A percentile compares a stretch with the other conserved stretches of the same genome.
These are phyloP conservation scores for Suhomyces bolitotheri DNA, from an alignment of 1,139 yeast genomes.

Conservation along the genomic window DNA sequence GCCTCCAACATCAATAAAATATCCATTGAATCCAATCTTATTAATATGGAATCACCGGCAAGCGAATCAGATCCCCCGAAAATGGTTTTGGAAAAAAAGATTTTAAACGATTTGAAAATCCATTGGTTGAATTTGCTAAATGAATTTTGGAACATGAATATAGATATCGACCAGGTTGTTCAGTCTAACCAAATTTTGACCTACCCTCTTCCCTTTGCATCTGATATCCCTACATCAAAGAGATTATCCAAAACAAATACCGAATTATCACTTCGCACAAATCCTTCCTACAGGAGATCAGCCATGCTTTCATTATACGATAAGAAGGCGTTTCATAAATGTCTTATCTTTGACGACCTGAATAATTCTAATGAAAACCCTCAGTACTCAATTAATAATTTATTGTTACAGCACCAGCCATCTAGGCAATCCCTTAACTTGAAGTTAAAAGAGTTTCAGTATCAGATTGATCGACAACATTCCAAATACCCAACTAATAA, in stretches of 20 bases:
- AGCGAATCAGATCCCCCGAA: constrained; percentile 7
- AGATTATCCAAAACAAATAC: constrained; percentile 34
- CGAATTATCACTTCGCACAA: constrained; percentile 45
- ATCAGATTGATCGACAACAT: constrained; percentile 10
- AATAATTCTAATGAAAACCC: constrained; percentile 35
- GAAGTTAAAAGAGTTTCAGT: constrained; percentile 30
- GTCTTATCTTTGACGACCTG: constrained; percentile 33
- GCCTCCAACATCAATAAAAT: constrained; percentile 51
- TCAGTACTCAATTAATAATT: constrained; percentile 41
- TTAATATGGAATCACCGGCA: constrained; percentile 14
- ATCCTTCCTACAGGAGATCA: constrained; percentile 55
- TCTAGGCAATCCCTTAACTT: constrained; percentile 38
- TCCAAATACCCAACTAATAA: constrained; percentile 14
- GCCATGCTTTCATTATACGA: constrained; percentile 58
- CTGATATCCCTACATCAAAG: constrained; percentile 25
- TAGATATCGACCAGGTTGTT: constrained; percentile 26
- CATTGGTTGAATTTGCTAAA: constrained; percentile 41
- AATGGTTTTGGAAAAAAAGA: constrained; percentile 40
- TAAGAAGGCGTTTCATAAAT: constrained; percentile 34
- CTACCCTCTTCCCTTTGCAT: constrained; percentile 31
- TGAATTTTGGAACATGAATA: constrained; percentile 35
- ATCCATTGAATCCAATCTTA: constrained; percentile 33
- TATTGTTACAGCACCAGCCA: constrained; percentile 43
- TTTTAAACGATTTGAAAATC: constrained; percentile 43
- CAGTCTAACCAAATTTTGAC: constrained; percentile 20